phyloP scores from a whole-genome alignment of 2,329 filamentous ascomycete species.

The Orbilia oligospora region DNA sequence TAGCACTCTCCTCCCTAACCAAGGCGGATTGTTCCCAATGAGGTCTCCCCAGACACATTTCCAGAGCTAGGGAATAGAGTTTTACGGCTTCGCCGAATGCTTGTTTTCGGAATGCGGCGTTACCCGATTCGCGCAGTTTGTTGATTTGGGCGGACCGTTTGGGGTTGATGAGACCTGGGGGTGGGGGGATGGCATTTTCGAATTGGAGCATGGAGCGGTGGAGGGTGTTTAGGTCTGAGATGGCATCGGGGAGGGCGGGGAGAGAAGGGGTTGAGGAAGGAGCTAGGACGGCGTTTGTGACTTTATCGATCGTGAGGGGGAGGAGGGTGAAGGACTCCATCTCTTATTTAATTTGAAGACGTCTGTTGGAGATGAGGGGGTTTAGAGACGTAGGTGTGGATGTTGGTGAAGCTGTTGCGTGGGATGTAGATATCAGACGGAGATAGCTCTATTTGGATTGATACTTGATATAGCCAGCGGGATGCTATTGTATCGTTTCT shows the following conservation, averaged over 20 bases:
- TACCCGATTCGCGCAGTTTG: constrained; percentile 92
- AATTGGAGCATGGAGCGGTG: constrained; percentile 81
- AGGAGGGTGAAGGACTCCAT: constrained; percentile 83
- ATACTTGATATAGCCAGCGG: background rate
- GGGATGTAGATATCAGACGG: background rate
- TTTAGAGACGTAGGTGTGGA: too few species aligned
- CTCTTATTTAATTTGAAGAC: background rate
- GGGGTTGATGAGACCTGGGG: constrained; percentile 90
- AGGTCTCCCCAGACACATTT: constrained; percentile 87
- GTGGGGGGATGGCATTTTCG: constrained; percentile 78
- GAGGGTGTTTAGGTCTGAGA: constrained; percentile 81
- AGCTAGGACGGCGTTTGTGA: constrained; percentile 80
- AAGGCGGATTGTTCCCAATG: constrained; percentile 89
- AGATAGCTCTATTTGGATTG: background rate
- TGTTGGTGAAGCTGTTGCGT: background rate
- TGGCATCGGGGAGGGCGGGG: constrained; percentile 74
- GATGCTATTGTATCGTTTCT: background rate
- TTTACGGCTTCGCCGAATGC: constrained; percentile 81
- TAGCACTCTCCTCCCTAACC: constrained; percentile 85
- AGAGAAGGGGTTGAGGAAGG: constrained; percentile 66
- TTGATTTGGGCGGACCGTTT: constrained; percentile 89
- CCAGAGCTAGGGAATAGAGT: constrained; percentile 86
- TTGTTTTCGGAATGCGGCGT: constrained; percentile 83
- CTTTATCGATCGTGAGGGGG: constrained; percentile 84
- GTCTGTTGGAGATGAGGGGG: background rate